These are phyloP conservation scores for Claviceps paspali DNA, from an alignment of 2,329 filamentous ascomycete genomes.

Conservation along the genomic window DNA sequence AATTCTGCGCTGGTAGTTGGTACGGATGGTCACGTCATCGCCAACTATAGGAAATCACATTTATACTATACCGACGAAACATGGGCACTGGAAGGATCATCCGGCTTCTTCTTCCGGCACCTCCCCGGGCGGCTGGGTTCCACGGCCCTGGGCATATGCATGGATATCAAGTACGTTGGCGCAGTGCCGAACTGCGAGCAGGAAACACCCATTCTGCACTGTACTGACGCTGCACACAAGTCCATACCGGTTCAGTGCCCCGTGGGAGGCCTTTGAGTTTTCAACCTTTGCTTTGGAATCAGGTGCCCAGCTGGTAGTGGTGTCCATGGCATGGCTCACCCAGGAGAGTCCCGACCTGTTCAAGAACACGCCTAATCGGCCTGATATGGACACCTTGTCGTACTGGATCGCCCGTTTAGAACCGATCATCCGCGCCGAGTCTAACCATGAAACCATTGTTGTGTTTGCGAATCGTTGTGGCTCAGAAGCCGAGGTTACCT, in stretches of 20 bases:
- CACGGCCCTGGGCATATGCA: slow-evolving; percentile 44
- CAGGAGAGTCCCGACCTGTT: slow-evolving; percentile 31
- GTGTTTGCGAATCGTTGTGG: slow-evolving; percentile 59
- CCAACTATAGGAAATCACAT: slow-evolving; percentile 45
- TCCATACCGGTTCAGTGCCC: slow-evolving; percentile 23
- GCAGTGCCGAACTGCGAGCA: no score
- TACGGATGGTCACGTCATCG: slow-evolving; percentile 41
- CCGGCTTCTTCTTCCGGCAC: slow-evolving; percentile 32
- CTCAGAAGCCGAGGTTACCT: slow-evolving; percentile 47
- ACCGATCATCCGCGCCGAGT: slow-evolving; percentile 40
- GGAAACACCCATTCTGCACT: no score
- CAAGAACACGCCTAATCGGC: slow-evolving; percentile 35
- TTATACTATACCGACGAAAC: slow-evolving; percentile 46
- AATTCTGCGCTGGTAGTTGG: slow-evolving; percentile 40
- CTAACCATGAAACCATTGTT: slow-evolving; percentile 45
- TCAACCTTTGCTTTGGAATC: slow-evolving; percentile 41
- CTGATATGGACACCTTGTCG: slow-evolving; percentile 56
- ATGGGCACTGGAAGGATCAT: slow-evolving; percentile 40
- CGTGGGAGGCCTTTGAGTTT: slow-evolving; percentile 26
- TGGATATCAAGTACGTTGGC: slow-evolving; percentile 43
- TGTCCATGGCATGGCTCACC: slow-evolving; percentile 70
- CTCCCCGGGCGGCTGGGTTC: slow-evolving; percentile 32
- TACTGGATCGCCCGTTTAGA: slow-evolving; percentile 64
- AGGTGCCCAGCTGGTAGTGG: slow-evolving; percentile 45
- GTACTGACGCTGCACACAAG: slow-evolving; percentile 7